Percentiles rank a stretch among this genome's conserved stretches.
These are phyloP conservation scores for Trichosporon faecale DNA, from an alignment of 1,284 basidiomycete species.

Conservation along the genomic window DNA sequence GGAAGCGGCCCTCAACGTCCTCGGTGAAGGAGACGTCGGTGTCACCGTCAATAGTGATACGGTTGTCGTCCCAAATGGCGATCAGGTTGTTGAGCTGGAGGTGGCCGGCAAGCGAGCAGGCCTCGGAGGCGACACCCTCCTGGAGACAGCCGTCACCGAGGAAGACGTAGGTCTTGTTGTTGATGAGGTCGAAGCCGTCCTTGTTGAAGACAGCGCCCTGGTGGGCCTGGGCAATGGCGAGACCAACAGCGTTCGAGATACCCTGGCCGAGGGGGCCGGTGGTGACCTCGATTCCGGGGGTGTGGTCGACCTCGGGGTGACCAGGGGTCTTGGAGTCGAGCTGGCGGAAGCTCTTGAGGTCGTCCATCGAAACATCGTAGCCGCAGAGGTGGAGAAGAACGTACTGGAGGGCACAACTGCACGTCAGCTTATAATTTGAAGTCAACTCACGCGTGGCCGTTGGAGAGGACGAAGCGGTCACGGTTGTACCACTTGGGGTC, in stretches of 20 bases:
- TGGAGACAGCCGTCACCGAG: constrained; percentile 92
- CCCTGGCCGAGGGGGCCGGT: constrained; percentile 93
- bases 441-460: constrained; percentile 52
- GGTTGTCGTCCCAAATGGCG: constrained; percentile 86
- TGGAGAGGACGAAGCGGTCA: constrained; percentile 59
- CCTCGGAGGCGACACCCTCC: constrained; percentile 90
- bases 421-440: background rate
- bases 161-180: constrained; percentile 92
- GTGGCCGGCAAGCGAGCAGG: constrained; percentile 85
- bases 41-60: constrained; percentile 94
- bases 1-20: constrained; percentile 82
- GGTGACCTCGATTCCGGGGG: constrained; percentile 91
- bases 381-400: constrained; percentile 53
- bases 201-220: constrained; percentile 86
- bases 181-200: constrained; percentile 74
- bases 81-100: constrained; percentile 89
- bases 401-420: constrained; percentile 66
- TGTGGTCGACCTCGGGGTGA: constrained; percentile 84
- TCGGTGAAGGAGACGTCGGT: constrained; percentile 92
- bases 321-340: constrained; percentile 84
- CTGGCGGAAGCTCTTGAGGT: constrained; percentile 59
- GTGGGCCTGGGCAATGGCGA: constrained; percentile 90
- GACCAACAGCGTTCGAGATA: constrained; percentile 85
- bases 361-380: constrained; percentile 56
- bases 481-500: constrained; percentile 89